phyloP scores from a whole-genome alignment of 495 filamentous ascomycete species.

The Penicillium antarcticum region DNA sequence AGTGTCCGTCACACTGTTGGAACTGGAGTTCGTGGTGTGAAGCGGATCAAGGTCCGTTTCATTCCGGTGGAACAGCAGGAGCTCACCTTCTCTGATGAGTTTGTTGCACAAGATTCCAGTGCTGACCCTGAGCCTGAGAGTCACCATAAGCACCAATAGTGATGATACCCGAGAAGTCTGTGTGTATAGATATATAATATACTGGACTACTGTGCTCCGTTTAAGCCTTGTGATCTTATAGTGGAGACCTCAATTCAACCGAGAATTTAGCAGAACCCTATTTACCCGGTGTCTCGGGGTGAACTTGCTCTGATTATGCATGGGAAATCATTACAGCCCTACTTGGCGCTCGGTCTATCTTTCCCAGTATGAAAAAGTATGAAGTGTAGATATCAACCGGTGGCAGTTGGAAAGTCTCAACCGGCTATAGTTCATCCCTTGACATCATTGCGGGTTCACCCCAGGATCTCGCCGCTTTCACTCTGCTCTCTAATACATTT shows the following conservation, averaged over 20 bases:
- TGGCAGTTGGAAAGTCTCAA: no score
- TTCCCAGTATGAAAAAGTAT: background rate
- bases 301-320: background rate
- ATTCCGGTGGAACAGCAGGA: slow-evolving; percentile 57
- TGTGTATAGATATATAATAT: slow-evolving; percentile 15
- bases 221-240: background rate
- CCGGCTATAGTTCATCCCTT: no score
- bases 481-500: no score
- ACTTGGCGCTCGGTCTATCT: slow-evolving; percentile 1
- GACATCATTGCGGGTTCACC: no score
- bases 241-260: slow-evolving; percentile 3
- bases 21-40: slow-evolving; percentile 72
- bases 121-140: slow-evolving; percentile 58
- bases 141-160: slow-evolving; percentile 1
- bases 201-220: background rate
- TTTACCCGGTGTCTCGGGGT: slow-evolving; percentile 8
- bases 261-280: slow-evolving; percentile 8
- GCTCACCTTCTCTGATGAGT: slow-evolving; percentile 67
- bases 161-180: slow-evolving; percentile 7
- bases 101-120: slow-evolving; percentile 66
- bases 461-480: no score
- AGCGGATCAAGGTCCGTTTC: slow-evolving; percentile 77
- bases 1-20: slow-evolving; percentile 66
- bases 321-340: background rate
- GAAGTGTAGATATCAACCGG: no score